Base-by-base conservation (phyloP, 2,329 filamentous ascomycete genomes). In the Saccharata proteae region DNA sequence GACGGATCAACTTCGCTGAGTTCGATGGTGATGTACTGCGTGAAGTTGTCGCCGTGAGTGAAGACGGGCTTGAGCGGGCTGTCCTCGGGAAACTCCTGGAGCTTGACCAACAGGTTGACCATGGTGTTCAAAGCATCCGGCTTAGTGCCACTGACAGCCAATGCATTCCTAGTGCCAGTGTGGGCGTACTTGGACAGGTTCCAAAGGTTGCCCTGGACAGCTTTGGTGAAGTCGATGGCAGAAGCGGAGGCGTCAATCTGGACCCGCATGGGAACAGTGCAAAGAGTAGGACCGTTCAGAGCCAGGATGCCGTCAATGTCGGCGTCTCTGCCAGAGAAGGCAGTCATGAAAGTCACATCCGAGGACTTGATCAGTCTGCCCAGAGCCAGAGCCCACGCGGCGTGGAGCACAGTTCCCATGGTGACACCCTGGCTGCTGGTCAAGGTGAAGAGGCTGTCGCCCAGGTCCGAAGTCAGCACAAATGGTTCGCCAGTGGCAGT, bases 341-440 rank as follows among this genome's bases (percentile, higher is more conserved):
- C 15, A 7, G 35, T 25, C 16, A 26, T 19, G 26, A 37, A 37
- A 5, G 26, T 25, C 3, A 37, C 29, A 16, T 25, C 29, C 6
- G 27, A 10, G 6, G n/a, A 16, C n/a, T 16, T 16, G 4, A 22
- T n/a, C 4, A 24, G 16, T n/a, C 12, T 27, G 25, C 8, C 11
- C 15, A 33, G 21, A n/a, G 23, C n/a, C 3, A 37, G 13, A 2
- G 35, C 30, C 35, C 35, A 37, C 9, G 35, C 35, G 6, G 30
- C 21, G 30, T 37, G 25, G 10, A 29, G 15, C 3, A 29, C 26
- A 8, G 35, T 15, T 5, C 18, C 30, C 4, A 28, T 13, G 2
- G 35, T 33, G 10, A 37, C n/a, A 12, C 30, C 35, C n/a, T 13
- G 3, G 12, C n/a, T 8, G 4, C 26, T 26, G 16, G n/a, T 10